A percentile compares a stretch with the other conserved stretches of the same genome.
phyloP scores from a whole-genome alignment of 2,329 filamentous ascomycete species.

The Lachnellula suecica region DNA sequence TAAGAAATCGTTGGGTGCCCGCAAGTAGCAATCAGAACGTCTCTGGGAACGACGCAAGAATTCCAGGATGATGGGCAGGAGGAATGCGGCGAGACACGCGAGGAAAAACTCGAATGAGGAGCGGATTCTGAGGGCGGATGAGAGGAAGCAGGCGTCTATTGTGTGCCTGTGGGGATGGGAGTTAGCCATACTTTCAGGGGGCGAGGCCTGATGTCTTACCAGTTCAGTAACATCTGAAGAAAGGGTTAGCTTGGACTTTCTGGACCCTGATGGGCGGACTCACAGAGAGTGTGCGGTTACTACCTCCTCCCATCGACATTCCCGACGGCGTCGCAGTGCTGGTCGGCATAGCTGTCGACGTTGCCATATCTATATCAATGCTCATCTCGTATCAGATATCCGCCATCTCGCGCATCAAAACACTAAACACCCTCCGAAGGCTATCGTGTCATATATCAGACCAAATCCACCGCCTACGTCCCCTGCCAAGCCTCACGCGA shows the following conservation, averaged over 20 bases:
- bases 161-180: too few relatives aligned
- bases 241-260: not conserved
- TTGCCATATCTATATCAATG: conserved; percentile 5
- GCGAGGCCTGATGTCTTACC: too few relatives aligned
- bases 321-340: conserved; percentile 8
- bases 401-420: not conserved
- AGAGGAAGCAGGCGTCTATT: conserved; percentile 24
- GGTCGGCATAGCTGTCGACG: not conserved
- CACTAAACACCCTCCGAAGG: not conserved
- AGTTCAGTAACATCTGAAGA: conserved; percentile 26
- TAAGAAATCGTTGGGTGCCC: conserved; percentile 3
- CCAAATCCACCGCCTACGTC: not conserved
- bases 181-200: too few relatives aligned
- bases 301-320: conserved; percentile 17
- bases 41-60: conserved; percentile 20
- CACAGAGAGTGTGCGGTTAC: conserved; percentile 23
- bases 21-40: conserved; percentile 18
- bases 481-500: not conserved
- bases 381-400: not conserved
- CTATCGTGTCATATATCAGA: not conserved
- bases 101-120: conserved; percentile 22
- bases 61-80: conserved; percentile 23
- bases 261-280: not conserved
- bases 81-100: conserved; percentile 20
- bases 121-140: conserved; percentile 18